phyloP scores from a whole-genome alignment of 2,329 filamentous ascomycete species.

The Alternaria solani region DNA sequence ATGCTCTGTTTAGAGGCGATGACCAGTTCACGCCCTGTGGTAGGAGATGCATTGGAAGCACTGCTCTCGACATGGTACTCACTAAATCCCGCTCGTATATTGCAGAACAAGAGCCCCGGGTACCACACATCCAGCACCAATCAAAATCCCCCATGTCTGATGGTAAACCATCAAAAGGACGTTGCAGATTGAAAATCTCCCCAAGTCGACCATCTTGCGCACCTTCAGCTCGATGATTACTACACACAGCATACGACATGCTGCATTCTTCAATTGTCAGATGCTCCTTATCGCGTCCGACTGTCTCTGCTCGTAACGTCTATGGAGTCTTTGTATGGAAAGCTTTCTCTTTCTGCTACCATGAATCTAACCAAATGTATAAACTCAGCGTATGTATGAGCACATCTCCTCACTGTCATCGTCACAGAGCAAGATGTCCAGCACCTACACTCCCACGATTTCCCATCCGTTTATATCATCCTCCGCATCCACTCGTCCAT shows the following conservation, averaged over 20 bases:
- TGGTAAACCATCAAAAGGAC: background rate
- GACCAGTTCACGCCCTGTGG: no score
- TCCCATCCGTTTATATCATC: background rate
- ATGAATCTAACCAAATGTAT: background rate
- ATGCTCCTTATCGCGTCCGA: no score
- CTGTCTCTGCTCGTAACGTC: no score
- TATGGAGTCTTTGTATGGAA: no score
- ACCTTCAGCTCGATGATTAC: no score
- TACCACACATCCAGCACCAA: background rate
- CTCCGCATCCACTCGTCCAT: constrained; percentile 18
- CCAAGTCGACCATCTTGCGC: no score
- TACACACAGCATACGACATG: no score
- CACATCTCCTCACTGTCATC: background rate
- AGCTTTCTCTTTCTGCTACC: no score
- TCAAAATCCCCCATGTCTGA: background rate
- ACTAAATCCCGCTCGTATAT: background rate
- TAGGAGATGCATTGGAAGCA: background rate
- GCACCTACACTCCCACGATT: background rate
- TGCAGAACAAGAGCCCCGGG: background rate
- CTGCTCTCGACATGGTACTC: background rate
- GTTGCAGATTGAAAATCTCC: background rate
- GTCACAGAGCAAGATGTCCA: background rate
- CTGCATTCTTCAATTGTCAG: no score
- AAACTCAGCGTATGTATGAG: background rate
- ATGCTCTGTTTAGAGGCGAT: no score